Evolutionary conservation across 352 stramenopile genomes (phyloP).

Genomic region (Phytopythium litorale): DNA sequence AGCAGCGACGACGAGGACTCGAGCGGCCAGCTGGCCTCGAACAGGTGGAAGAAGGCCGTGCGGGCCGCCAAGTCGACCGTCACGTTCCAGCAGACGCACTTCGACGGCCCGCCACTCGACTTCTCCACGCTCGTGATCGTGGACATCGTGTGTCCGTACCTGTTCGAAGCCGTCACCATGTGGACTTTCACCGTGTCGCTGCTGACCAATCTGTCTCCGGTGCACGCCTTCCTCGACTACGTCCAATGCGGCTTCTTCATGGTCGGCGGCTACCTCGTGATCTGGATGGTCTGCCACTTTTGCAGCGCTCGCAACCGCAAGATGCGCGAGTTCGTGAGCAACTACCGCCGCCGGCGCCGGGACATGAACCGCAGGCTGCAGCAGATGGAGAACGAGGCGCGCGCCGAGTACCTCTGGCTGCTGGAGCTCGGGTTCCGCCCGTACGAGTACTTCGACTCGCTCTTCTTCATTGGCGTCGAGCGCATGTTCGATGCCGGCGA

Average conservation of each 20-base stretch:
- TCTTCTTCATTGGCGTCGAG: constrained; percentile 53
- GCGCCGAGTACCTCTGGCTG: constrained; percentile 80
- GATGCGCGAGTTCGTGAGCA: constrained; percentile 87
- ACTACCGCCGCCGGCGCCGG: constrained; percentile 74
- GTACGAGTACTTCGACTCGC: constrained; percentile 63
- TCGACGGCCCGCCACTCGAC: constrained; percentile 75
- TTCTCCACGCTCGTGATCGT: constrained; percentile 84
- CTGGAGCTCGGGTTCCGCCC: constrained; percentile 80
- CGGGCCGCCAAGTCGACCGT: constrained; percentile 60
- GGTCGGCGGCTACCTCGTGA: constrained; percentile 55
- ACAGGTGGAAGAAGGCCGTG: constrained; percentile 73
- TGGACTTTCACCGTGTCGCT: constrained; percentile 60
- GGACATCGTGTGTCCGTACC: constrained; percentile 74
- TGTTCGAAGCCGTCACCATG: constrained; percentile 79
- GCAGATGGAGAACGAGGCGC: constrained; percentile 78
- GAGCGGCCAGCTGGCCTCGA: constrained; percentile 20
- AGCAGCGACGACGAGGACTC: constrained; percentile 15
- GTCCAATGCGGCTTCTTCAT: constrained; percentile 80
- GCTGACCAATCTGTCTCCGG: constrained; percentile 54
- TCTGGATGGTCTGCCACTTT: constrained; percentile 86
- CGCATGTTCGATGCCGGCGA: constrained; percentile 26
- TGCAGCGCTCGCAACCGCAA: constrained; percentile 81
- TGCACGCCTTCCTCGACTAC: constrained; percentile 80
- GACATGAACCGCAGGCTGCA: constrained; percentile 68
- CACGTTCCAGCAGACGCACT: constrained; percentile 73